A percentile compares a stretch with the other conserved stretches of the same genome.
Conservation (phyloP, 2,329 filamentous ascomycete species). For the Aphanocladium album region DNA sequence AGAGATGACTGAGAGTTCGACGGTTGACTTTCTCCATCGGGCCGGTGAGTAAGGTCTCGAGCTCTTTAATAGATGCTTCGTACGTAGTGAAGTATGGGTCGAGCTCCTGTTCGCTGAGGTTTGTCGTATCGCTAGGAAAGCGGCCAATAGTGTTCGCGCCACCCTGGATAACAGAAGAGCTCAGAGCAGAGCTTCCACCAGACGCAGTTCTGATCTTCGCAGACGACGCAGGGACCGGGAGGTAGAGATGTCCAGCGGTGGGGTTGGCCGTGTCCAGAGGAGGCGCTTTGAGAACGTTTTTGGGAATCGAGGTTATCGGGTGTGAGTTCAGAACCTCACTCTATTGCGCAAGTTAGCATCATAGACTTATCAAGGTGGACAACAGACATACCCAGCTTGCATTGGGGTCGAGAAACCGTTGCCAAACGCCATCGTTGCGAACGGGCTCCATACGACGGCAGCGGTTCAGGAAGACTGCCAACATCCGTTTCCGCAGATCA, state of each 20-base stretch:
- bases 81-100: conserved; percentile 96
- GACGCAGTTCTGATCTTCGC: conserved; percentile 70
- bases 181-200: conserved; percentile 30
- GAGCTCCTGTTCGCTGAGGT: conserved; percentile 79
- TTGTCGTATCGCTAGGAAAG: conserved; percentile 74
- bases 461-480: conserved; percentile 90
- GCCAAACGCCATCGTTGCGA: conserved; percentile 90
- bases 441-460: conserved; percentile 91
- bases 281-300: conserved; percentile 91
- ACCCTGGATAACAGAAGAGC: conserved; percentile 32
- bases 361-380: background rate
- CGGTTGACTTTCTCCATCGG: conserved; percentile 97
- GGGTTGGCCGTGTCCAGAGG: conserved; percentile 93
- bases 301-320: conserved; percentile 85
- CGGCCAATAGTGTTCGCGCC: conserved; percentile 63
- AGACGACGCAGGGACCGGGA: conserved; percentile 79
- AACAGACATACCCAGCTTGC: conserved; percentile 77
- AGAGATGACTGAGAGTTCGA: conserved; percentile 78
- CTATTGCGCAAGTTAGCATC: conserved; percentile 41
- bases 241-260: conserved; percentile 75
- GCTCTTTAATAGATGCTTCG: conserved; percentile 84
- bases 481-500: conserved; percentile 92
- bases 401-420: conserved; percentile 96
- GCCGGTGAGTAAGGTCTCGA: conserved; percentile 82
- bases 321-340: conserved; percentile 93